Evolutionary conservation across 2,329 filamentous ascomycete genomes (phyloP).

Genomic region (Phaeoacremonium minimum): DNA sequence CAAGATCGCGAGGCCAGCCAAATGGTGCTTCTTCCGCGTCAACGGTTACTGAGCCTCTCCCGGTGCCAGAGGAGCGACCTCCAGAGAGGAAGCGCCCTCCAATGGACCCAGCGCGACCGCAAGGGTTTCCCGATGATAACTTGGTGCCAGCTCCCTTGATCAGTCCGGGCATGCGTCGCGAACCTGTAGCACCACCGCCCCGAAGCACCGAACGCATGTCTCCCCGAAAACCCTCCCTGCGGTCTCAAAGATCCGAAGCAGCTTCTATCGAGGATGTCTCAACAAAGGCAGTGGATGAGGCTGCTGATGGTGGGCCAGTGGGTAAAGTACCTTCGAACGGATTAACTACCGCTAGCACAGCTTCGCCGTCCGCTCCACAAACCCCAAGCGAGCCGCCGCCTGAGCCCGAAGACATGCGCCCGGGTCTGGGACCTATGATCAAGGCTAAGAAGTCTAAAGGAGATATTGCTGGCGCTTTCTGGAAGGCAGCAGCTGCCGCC

Average conservation of each 20-base stretch:
- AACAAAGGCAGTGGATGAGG: slow-evolving; percentile 8
- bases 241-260: slow-evolving; percentile 21
- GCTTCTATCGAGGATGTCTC: slow-evolving; percentile 27
- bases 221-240: slow-evolving; percentile 37
- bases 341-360: slow-evolving; percentile 4
- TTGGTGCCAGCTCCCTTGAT: slow-evolving; percentile 56
- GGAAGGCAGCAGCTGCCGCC: slow-evolving; percentile 73
- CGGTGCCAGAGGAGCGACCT: slow-evolving; percentile 37
- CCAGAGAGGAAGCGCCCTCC: slow-evolving; percentile 64
- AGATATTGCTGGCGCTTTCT: slow-evolving; percentile 72
- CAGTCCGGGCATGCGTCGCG: slow-evolving; percentile 42
- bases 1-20: slow-evolving; percentile 37
- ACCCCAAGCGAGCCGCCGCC: slow-evolving; percentile 14
- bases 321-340: slow-evolving; percentile 4
- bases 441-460: slow-evolving; percentile 69
- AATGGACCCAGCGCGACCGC: slow-evolving; percentile 56
- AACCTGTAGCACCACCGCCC: slow-evolving; percentile 36
- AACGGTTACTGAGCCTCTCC: slow-evolving; percentile 16
- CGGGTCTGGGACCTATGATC: slow-evolving; percentile 86
- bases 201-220: slow-evolving; percentile 46
- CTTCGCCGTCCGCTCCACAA: slow-evolving; percentile 13
- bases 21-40: slow-evolving; percentile 7
- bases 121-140: slow-evolving; percentile 41
- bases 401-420: slow-evolving; percentile 47
- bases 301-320: slow-evolving; percentile 1